A percentile compares a stretch with the other conserved stretches of the same genome.
Conservation (phyloP, 2,329 filamentous ascomycete genomes). For the Eurotiales sp. region DNA sequence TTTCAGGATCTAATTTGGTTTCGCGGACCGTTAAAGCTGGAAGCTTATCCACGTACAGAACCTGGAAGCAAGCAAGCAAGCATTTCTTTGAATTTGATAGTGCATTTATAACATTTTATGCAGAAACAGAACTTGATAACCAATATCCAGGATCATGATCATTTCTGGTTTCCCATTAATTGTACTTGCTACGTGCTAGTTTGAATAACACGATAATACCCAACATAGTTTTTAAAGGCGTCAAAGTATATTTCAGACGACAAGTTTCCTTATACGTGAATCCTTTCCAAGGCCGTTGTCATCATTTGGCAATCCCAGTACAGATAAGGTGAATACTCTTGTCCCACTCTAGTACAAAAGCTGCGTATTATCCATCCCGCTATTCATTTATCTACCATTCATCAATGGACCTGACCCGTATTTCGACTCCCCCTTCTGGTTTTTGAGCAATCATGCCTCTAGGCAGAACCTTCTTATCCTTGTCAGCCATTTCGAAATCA, state of each 20-base stretch:
- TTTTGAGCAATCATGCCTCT: neutral
- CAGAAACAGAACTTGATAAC: too few relatives aligned
- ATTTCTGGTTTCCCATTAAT: neutral
- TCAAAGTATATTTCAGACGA: neutral
- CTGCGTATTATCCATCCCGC: conserved; percentile 28
- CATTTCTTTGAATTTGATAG: too few relatives aligned
- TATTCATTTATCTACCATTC: conserved; percentile 16
- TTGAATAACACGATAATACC: neutral
- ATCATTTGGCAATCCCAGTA: conserved; percentile 13
- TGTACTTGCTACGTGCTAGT: too few relatives aligned
- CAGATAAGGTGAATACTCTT: conserved; percentile 33
- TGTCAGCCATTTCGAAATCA: conserved; percentile 46
- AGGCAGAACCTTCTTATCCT: neutral
- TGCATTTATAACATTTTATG: too few relatives aligned
- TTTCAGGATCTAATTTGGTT: too few relatives aligned
- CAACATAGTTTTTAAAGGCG: neutral
- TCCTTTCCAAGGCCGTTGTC: neutral
- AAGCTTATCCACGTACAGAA: too few relatives aligned
- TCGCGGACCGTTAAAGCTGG: too few relatives aligned
- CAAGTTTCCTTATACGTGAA: neutral
- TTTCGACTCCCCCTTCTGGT: neutral
- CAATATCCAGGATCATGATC: neutral
- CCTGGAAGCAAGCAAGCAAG: too few relatives aligned
- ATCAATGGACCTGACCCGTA: neutral
- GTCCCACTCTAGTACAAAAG: conserved; percentile 31